Conservation (phyloP, 805 yeast species). For the Candida wancherniae region DNA sequence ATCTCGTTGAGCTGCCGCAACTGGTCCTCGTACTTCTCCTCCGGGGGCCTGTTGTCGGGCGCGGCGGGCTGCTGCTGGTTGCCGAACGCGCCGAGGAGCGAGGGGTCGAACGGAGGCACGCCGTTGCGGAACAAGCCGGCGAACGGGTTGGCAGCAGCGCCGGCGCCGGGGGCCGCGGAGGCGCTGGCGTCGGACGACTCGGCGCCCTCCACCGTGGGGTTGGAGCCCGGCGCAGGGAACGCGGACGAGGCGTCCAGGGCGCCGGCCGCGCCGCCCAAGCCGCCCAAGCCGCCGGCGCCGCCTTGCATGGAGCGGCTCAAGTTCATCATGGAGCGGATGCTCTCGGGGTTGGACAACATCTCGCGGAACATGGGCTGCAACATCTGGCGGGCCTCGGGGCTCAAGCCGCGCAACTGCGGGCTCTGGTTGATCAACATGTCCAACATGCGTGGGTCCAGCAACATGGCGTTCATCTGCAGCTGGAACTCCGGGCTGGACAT, state of each 20-base stretch:
- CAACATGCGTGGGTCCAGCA: conserved; percentile 83
- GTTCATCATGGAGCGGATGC: conserved; percentile 77
- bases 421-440: conserved; percentile 76
- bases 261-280: conserved; percentile 4
- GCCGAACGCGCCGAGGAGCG: conserved; percentile 40
- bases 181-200: conserved; percentile 8
- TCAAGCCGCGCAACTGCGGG: conserved; percentile 81
- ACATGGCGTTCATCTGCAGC: conserved; percentile 76
- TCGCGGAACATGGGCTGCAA: conserved; percentile 80
- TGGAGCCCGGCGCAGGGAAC: conserved; percentile 38
- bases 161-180: conserved; percentile 7
- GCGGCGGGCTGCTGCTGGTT: conserved; percentile 26
- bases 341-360: conserved; percentile 68
- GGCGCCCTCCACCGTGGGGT: conserved; percentile 27
- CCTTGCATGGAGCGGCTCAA: conserved; percentile 53
- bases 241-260: conserved; percentile 13
- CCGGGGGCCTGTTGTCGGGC: conserved; percentile 41
- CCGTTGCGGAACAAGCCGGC: conserved; percentile 35
- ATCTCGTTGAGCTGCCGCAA: conserved; percentile 44
- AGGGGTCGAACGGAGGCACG: conserved; percentile 47
- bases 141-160: conserved; percentile 34
- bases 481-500: conserved; percentile 78
- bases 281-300: conserved; percentile 13
- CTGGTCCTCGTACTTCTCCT: conserved; percentile 40
- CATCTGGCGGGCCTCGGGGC: conserved; percentile 84